phyloP scores from a whole-genome alignment of 1,284 basidiomycete genomes.

The Irpex rosettiformis region DNA sequence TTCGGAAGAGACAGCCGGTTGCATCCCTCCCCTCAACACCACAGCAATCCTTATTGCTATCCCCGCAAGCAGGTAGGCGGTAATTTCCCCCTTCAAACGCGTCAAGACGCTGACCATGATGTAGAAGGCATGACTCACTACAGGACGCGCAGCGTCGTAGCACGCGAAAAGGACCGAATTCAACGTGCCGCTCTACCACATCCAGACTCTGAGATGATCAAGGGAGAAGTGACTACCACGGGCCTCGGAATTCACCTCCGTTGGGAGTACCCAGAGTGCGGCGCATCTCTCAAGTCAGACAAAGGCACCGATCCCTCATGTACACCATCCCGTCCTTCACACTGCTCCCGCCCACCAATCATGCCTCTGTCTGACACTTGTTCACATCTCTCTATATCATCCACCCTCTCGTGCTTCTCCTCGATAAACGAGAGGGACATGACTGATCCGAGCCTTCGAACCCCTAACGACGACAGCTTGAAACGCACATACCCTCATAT shows the following conservation, averaged over 20 bases:
- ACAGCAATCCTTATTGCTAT: background rate
- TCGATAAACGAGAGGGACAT: background rate
- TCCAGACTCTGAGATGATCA: background rate
- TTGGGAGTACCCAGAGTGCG: background rate
- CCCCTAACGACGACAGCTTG: background rate
- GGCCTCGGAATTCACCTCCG: background rate
- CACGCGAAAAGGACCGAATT: background rate
- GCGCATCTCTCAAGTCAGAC: background rate
- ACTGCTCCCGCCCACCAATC: background rate
- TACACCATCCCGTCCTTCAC: background rate
- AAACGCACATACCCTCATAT: background rate
- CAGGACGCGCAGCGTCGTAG: background rate
- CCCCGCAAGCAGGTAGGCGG: background rate
- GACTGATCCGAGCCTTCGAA: background rate
- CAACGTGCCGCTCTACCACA: background rate
- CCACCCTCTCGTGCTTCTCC: background rate
- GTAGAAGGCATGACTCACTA: background rate
- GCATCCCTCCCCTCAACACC: background rate
- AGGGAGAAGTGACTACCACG: background rate
- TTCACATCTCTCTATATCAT: background rate
- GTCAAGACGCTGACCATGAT: background rate
- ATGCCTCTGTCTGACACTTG: background rate
- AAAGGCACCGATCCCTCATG: background rate
- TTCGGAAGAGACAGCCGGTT: background rate
- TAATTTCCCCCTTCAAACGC: background rate